A percentile compares a stretch with the other conserved stretches of the same genome.
phyloP scores from a whole-genome alignment of 306 rosid species.

The Rosa chinensis region DNA sequence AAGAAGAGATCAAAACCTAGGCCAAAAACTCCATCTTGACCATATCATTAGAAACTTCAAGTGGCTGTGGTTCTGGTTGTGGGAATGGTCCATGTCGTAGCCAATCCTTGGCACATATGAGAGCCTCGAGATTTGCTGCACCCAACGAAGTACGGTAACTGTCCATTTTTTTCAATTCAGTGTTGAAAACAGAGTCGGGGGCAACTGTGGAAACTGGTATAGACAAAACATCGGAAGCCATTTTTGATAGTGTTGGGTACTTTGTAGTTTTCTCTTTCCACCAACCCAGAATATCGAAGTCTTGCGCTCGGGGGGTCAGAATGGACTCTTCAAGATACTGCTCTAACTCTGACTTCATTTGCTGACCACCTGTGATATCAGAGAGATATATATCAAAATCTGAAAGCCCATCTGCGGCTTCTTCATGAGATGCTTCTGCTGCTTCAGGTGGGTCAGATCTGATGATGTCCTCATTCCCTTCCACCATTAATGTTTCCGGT shows the following conservation, averaged over 20 bases:
- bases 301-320: slow-evolving; percentile 31
- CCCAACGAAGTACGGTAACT: slow-evolving; percentile 54
- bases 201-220: slow-evolving; percentile 63
- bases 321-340: slow-evolving; percentile 79
- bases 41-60: slow-evolving; percentile 40
- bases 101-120: slow-evolving; percentile 86
- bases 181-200: slow-evolving; percentile 68
- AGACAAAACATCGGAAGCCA: slow-evolving; percentile 87
- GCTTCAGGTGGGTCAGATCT: slow-evolving; percentile 50
- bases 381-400: slow-evolving; percentile 71
- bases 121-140: slow-evolving; percentile 73
- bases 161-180: slow-evolving; percentile 61
- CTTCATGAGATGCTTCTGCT: slow-evolving; percentile 53
- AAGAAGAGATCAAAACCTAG: slow-evolving; percentile 27
- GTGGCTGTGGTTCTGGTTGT: slow-evolving; percentile 23
- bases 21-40: slow-evolving; percentile 50
- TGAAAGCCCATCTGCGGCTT: slow-evolving; percentile 51
- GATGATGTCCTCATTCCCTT: slow-evolving; percentile 48
- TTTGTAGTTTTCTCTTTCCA: slow-evolving; percentile 61
- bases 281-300: slow-evolving; percentile 78
- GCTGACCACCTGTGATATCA: slow-evolving; percentile 55
- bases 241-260: slow-evolving; percentile 75
- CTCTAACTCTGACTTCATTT: slow-evolving; percentile 76
- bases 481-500: slow-evolving; percentile 44
- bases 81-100: slow-evolving; percentile 47